phyloP scores from a whole-genome alignment of 106 monocot species.

The Agapanthus africanus region DNA sequence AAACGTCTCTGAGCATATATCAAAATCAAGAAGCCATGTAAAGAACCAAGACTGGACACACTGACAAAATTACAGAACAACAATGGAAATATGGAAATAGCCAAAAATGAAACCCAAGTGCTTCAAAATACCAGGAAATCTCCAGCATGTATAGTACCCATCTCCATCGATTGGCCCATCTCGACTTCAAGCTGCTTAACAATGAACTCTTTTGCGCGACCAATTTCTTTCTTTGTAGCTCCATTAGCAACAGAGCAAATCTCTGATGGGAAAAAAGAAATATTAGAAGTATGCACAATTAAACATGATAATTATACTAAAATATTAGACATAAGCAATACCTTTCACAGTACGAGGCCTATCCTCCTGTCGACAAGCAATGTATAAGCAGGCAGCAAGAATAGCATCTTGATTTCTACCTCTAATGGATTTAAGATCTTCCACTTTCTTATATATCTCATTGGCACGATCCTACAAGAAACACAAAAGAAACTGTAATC shows the following conservation, averaged over 20 bases:
- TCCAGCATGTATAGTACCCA: constrained; percentile 16
- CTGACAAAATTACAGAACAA: too few relatives aligned
- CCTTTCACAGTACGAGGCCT: constrained; percentile 26
- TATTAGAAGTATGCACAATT: background rate
- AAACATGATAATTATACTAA: background rate
- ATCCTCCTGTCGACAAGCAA: constrained; percentile 30
- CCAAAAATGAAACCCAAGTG: too few relatives aligned
- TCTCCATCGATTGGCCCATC: constrained; percentile 19
- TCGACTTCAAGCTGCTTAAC: constrained; percentile 25
- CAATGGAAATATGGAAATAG: too few relatives aligned
- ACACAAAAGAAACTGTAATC: background rate
- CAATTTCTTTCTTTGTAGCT: constrained; percentile 29
- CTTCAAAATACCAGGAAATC: too few relatives aligned
- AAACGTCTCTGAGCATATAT: constrained; percentile 16
- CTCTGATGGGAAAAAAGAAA: constrained; percentile 1
- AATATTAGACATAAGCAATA: constrained; percentile 3
- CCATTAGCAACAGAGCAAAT: constrained; percentile 30
- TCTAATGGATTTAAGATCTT: constrained; percentile 25
- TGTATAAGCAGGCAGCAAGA: constrained; percentile 19
- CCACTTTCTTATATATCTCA: constrained; percentile 25
- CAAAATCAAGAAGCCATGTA: too few relatives aligned
- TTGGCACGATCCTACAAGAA: constrained; percentile 16
- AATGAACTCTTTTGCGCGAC: constrained; percentile 27
- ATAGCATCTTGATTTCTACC: constrained; percentile 25
- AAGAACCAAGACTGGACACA: too few relatives aligned